phyloP scores from a whole-genome alignment of 2,329 filamentous ascomycete genomes.

The Paracorniculantispora psalliotae region DNA sequence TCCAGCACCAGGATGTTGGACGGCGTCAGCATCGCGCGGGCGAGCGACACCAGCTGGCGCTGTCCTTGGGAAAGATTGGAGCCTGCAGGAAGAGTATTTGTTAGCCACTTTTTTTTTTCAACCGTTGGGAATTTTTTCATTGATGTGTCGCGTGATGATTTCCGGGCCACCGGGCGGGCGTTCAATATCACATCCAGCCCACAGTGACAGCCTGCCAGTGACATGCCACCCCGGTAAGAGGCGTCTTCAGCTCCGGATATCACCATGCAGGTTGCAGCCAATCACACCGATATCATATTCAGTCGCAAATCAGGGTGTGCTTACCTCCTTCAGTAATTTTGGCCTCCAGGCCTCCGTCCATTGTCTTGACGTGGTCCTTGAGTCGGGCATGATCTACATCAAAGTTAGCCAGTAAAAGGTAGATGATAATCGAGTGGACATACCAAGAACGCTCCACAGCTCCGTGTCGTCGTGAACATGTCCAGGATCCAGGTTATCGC shows the following conservation, averaged over 20 bases:
- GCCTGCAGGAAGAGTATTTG: slow-evolving; percentile 44
- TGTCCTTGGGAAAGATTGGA: slow-evolving; percentile 95
- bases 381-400: slow-evolving; percentile 79
- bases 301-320: slow-evolving; percentile 32
- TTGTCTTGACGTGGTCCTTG: slow-evolving; percentile 79
- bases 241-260: neutral
- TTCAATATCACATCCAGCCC: neutral
- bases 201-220: neutral
- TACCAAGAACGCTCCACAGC: slow-evolving; percentile 90
- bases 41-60: slow-evolving; percentile 87
- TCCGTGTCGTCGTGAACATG: slow-evolving; percentile 96
- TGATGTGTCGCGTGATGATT: neutral
- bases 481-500: slow-evolving; percentile 92
- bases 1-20: slow-evolving; percentile 97
- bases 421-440: slow-evolving; percentile 31
- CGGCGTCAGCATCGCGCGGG: slow-evolving; percentile 87
- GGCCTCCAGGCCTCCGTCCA: slow-evolving; percentile 88
- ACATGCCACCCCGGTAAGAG: neutral
- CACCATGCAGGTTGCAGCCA: neutral
- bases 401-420: slow-evolving; percentile 14
- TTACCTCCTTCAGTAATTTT: slow-evolving; percentile 89
- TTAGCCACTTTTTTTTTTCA: neutral
- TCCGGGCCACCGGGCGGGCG: neutral
- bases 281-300: slow-evolving; percentile 12
- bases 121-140: neutral